Base-by-base conservation (phyloP, 495 filamentous ascomycete species). In the Hypoxylon perforatum region DNA sequence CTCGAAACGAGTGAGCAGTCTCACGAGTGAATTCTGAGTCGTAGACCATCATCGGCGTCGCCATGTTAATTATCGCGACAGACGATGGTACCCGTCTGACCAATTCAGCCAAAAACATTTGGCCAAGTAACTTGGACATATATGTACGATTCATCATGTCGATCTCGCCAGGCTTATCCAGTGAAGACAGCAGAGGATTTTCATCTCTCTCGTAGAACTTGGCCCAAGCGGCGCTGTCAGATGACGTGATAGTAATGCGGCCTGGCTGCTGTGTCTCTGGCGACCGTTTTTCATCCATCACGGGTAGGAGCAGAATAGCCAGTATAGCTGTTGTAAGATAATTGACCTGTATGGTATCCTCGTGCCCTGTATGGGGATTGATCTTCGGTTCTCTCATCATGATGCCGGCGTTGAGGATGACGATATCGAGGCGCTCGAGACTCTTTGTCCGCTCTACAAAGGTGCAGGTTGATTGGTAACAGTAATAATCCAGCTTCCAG, bases 401-500 rank as follows among this genome's bases (percentile, higher is more conserved):
- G 19, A 85, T 4, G 3, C 78, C 84, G 1, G 82, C 83, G 45
- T 86, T 88, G 28, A 85, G 73, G 1, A 86, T 70, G 4, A 76
- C 74, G 7, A 83, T 76, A 62, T 87, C 80, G 1, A 87, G 56
- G 0, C 76, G 70, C 0, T 69, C 48, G 0, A 84, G 68, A 1
- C 69, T 58, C n/a, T 62, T 67, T 8, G 71, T 72, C 9, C 73
- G 78, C 5, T 77, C 64, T 0, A 73, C 73, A 58, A 88, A 85
- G 0, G 72, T 69, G 5, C 55, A 45, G 1, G 81, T 67, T 0
- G 76, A 80, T 0, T 73, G 69, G 49, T 84, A 85, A 2, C 73
- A 74, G 1, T 68, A 68, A 41, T 88, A 76, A 55, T 90, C 86
- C 0, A 90, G 71, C 18, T 78, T 65, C 81, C 83, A 86, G 6